These are phyloP conservation scores for Grosmannia serpens DNA, from an alignment of 2,329 filamentous ascomycete genomes.

Conservation along the genomic window DNA sequence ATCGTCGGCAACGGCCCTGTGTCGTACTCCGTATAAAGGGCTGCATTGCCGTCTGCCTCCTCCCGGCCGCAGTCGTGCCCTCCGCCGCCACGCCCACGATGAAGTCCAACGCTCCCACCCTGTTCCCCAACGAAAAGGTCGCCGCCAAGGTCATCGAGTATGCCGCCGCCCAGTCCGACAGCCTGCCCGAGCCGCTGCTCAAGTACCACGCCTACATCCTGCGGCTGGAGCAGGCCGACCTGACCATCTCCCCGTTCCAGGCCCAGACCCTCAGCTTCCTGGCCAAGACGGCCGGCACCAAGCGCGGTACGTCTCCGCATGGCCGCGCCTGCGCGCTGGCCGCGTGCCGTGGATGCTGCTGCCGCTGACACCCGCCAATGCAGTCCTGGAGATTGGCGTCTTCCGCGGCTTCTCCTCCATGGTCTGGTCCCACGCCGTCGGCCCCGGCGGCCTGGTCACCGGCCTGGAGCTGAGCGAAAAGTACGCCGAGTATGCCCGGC, in stretches of 20 bases:
- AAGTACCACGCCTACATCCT: slow-evolving; percentile 26
- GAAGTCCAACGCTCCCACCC: slow-evolving; percentile 25
- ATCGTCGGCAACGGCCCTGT: neutral
- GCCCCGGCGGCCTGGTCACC: slow-evolving; percentile 28
- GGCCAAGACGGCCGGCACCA: slow-evolving; percentile 27
- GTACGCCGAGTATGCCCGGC: slow-evolving; percentile 29
- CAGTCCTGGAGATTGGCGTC: slow-evolving; percentile 38
- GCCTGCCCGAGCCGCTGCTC: slow-evolving; percentile 28
- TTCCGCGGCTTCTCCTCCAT: slow-evolving; percentile 38
- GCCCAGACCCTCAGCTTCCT: slow-evolving; percentile 23
- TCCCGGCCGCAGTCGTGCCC: too few species aligned
- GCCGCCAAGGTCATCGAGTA: slow-evolving; percentile 30
- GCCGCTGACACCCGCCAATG: neutral
- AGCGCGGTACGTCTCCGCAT: slow-evolving; percentile 13
- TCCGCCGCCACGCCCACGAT: slow-evolving; percentile 15
- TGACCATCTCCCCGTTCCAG: slow-evolving; percentile 17
- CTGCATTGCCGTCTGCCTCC: too few species aligned
- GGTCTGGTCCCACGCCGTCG: slow-evolving; percentile 35
- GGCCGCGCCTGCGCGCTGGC: neutral
- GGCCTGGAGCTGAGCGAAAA: slow-evolving; percentile 33
- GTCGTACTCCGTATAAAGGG: too few species aligned
- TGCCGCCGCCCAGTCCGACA: slow-evolving; percentile 28
- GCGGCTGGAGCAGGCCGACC: slow-evolving; percentile 11
- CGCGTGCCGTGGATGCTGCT: neutral
- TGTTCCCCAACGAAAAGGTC: slow-evolving; percentile 31